Percentiles rank a stretch among this genome's conserved stretches.
Conservation (phyloP, 768 basidiomycete genomes). For the Clitopilus hobsonii region DNA sequence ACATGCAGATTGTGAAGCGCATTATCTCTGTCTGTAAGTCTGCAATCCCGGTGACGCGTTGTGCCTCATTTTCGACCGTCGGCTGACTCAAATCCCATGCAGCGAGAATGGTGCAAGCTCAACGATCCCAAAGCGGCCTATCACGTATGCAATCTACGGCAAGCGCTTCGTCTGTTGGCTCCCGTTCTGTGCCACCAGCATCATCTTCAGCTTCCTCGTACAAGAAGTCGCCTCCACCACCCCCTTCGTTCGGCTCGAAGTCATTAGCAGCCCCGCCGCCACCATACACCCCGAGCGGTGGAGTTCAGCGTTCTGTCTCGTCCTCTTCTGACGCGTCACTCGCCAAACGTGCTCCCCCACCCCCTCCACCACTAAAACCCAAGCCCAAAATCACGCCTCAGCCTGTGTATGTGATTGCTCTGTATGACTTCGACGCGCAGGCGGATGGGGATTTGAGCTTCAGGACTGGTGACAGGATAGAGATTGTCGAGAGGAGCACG, state of each 20-base stretch:
- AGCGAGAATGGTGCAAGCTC: conserved; percentile 69
- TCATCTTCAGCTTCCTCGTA: conserved; percentile 23
- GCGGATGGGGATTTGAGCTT: conserved; percentile 93
- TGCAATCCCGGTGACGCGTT: no score
- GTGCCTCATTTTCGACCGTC: no score
- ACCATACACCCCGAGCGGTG: conserved; percentile 30
- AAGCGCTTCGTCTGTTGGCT: conserved; percentile 33
- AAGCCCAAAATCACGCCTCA: conserved; percentile 70
- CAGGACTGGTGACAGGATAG: conserved; percentile 84
- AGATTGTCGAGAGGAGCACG: conserved; percentile 76
- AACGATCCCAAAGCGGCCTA: conserved; percentile 28
- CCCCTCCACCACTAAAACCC: conserved; percentile 87
- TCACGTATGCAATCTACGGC: conserved; percentile 28
- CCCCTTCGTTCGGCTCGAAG: conserved; percentile 24
- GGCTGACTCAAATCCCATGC: background rate
- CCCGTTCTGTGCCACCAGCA: conserved; percentile 39
- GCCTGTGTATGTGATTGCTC: conserved; percentile 78
- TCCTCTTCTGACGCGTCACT: conserved; percentile 11
- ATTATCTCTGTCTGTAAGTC: conserved; percentile 80
- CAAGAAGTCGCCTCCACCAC: conserved; percentile 52
- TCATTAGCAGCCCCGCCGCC: conserved; percentile 34
- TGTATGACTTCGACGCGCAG: conserved; percentile 95
- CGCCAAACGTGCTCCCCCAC: conserved; percentile 79
- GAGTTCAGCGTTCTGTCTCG: background rate
- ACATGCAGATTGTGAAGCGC: conserved; percentile 76